Conservation (phyloP, 2,329 filamentous ascomycete genomes). For the Aspergillus pseudotamarii region DNA sequence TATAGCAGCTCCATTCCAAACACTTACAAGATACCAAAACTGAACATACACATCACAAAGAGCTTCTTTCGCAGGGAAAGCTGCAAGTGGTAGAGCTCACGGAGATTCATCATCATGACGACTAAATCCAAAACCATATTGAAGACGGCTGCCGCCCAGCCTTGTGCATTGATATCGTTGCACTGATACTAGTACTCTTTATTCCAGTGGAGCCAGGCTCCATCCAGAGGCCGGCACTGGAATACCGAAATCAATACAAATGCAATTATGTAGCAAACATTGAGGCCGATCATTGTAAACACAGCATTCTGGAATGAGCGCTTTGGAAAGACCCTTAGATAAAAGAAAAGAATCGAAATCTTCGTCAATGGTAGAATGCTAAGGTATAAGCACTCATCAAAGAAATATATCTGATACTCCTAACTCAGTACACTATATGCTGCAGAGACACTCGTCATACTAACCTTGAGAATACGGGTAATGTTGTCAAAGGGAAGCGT, state of each 20-base stretch:
- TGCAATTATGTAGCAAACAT: constrained; percentile 30
- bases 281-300: constrained; percentile 36
- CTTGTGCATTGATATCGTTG: constrained; percentile 42
- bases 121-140: constrained; percentile 36
- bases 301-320: constrained; percentile 34
- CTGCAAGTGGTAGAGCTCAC: constrained; percentile 29
- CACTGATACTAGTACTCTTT: constrained; percentile 36
- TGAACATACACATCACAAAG: constrained; percentile 40
- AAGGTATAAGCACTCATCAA: constrained; percentile 36
- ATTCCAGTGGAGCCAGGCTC: constrained; percentile 47
- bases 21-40: constrained; percentile 40
- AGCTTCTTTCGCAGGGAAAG: constrained; percentile 34
- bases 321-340: constrained; percentile 48
- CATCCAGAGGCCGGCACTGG: constrained; percentile 41
- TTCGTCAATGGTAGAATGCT: constrained; percentile 36
- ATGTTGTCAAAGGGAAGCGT: constrained; percentile 47
- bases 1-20: background rate
- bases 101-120: constrained; percentile 34
- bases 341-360: constrained; percentile 40
- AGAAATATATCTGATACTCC: constrained; percentile 34
- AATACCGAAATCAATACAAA: constrained; percentile 42
- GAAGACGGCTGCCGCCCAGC: constrained; percentile 37
- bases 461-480: constrained; percentile 43
- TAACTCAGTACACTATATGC: constrained; percentile 26
- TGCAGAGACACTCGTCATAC: background rate